Base-by-base conservation (phyloP, 441 rosid genomes). In the Jatropha multifida region DNA sequence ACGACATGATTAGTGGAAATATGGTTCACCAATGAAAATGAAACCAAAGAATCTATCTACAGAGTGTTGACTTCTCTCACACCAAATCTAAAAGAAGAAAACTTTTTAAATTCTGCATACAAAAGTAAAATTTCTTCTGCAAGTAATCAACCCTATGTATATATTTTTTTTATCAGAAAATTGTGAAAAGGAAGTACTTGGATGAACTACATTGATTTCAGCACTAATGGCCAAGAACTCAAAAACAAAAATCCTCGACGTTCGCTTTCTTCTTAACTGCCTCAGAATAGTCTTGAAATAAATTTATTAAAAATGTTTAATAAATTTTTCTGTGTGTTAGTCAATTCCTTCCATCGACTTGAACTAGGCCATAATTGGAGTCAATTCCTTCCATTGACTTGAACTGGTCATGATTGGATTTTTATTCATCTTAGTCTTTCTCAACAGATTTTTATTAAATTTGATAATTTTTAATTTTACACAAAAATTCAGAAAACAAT, bases 251-350 rank as follows among this genome's bases (percentile, higher is more conserved):
- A 32, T 32, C 32, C 32, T 32, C 0, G 32, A 32, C 2, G 1
- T 32, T 71, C 2, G 61, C 42, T 44, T 12, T 46, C 63, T 73
- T 81, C 79, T 7, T 7, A 70, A 54, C 80, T 54, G 38, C 68
- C 54, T 11, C 3, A 13, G 20, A 48, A 71, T 71, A 68, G 15
- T 71, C 51, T 56, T 32, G 61, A 48, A 14, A 14, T 65, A 41
- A n/a, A n/a, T n/a, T n/a, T n/a, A n/a, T n/a, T n/a, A n/a, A n/a
- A n/a, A n/a, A 37, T 37, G 23, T 63, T 63, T 27, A 60, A 60
- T 20, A 58, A 58, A 58, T 58, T 56, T 12, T 48, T n/a, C 20
- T 2, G 15, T 5, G 15, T 5, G 14, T n/a, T 13, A 11, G 1
- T 15, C 14, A 5, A 52, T 52, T 48, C 52, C 4, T 0, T 5